Percentiles rank a stretch among this genome's conserved stretches.
Conservation (phyloP, 768 basidiomycete genomes). For the Termitomyces sp. region DNA sequence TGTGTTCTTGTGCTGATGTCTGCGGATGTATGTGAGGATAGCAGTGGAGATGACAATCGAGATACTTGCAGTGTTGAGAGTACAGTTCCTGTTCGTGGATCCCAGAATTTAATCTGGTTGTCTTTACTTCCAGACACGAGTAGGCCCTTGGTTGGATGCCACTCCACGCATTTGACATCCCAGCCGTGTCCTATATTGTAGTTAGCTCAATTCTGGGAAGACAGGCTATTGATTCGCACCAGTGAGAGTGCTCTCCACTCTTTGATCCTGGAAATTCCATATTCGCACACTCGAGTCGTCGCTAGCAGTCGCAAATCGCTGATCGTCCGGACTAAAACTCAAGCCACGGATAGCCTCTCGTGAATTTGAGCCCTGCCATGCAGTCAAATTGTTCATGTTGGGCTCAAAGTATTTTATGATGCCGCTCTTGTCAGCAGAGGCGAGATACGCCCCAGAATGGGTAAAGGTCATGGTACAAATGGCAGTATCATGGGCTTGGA, state of each 20-base stretch:
- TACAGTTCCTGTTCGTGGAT: constrained; percentile 87
- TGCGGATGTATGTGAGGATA: constrained; percentile 22
- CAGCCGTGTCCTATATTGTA: constrained; percentile 80
- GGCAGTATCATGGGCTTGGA: constrained; percentile 97
- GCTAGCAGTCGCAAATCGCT: constrained; percentile 88
- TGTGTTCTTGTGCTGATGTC: constrained; percentile 96
- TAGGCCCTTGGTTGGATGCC: constrained; percentile 97
- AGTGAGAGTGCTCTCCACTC: constrained; percentile 83
- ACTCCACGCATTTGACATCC: constrained; percentile 98
- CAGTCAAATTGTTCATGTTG: constrained; percentile 97
- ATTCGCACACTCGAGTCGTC: constrained; percentile 94
- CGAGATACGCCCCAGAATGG: constrained; percentile 89
- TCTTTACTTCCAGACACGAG: constrained; percentile 96
- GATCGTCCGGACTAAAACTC: constrained; percentile 89
- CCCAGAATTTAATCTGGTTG: constrained; percentile 99
- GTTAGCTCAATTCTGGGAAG: neutral
- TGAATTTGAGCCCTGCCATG: constrained; percentile 81
- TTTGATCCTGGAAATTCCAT: constrained; percentile 91
- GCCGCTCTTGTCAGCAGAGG: constrained; percentile 89
- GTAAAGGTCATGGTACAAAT: constrained; percentile 89
- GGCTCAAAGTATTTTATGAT: constrained; percentile 99
- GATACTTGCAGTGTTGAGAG: constrained; percentile 79
- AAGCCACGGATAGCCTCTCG: constrained; percentile 92
- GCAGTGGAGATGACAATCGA: neutral
- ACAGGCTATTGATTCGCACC: constrained; percentile 38